Evolutionary conservation across 1,139 yeast species (phyloP), one percentile per base, ranked within the genome.

Genomic region (Candida tropicalis): DNA sequence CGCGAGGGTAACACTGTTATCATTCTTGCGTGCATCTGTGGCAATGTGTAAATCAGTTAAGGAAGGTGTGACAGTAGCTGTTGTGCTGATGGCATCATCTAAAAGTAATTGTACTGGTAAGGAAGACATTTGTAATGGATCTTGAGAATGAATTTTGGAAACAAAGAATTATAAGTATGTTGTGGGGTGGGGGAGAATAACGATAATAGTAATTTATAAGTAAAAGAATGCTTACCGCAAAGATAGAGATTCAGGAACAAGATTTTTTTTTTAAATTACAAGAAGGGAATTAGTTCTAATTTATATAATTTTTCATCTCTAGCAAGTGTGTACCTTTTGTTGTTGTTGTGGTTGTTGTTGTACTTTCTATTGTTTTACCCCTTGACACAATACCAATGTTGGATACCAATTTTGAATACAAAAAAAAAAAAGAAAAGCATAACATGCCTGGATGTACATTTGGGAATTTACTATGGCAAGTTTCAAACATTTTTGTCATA

Each of bases 51-150:
- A 37, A 26, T 47, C 46, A 8, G 51, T 41, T 28, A 47, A 38
- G 17, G 51, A 45, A 10, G 51, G 51, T 9, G 50, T 44, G 24
- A 43, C 47, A 12, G 48, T 41, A 5, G 40, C 38, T 9, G 50
- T 35, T 5, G 36, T 31, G 10, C 33, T 35, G 6, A 34, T 16
- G 10, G 43, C 9, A 10, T 35, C 23, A 8, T 41, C 44, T 23
- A 38, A 20, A 18, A 46, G 25, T 33, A 42, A 28, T 18, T 36
- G n/a, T 10, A 40, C 26, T 15, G 46, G 40, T 36, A 42, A 32
- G n/a, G 39, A 27, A 11, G 31, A 23, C 28, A 35, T 35, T 25
- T 10, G 12, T 17, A 35, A n/a, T 33, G 7, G 9, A 9, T 26
- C 13, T 36, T 35, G 38, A 8, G 38, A 17, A 7, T 31, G 34